phyloP scores from a whole-genome alignment of 116 monocot species.

The Cymodocea nodosa region DNA sequence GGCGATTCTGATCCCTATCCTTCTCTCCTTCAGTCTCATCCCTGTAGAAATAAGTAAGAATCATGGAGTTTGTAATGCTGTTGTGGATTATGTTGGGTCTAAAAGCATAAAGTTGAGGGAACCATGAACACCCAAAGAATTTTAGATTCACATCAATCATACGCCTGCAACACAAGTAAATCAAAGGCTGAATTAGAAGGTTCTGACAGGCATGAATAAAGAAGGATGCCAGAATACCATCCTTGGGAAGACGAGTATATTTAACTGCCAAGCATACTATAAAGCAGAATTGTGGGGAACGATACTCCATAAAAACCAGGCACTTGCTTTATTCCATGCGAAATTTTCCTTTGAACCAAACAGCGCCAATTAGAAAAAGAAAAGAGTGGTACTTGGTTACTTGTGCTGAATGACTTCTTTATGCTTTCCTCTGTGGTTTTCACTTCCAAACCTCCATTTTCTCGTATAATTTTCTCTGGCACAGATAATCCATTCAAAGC shows the following conservation, averaged over 20 bases:
- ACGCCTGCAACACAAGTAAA: conserved; percentile 20
- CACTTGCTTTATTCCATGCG: conserved; percentile 5
- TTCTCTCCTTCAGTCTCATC: background rate
- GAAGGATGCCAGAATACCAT: conserved; percentile 8
- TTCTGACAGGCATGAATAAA: conserved; percentile 34
- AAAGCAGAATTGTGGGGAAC: conserved; percentile 4
- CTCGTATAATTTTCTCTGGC: too few species aligned
- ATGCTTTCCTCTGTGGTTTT: conserved; percentile 6
- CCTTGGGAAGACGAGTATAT: conserved; percentile 21
- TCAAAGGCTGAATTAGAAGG: conserved; percentile 39
- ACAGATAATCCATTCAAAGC: conserved; percentile 8
- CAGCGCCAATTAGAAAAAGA: background rate
- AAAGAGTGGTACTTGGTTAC: conserved; percentile 7
- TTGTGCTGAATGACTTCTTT: conserved; percentile 15
- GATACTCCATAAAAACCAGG: conserved; percentile 6
- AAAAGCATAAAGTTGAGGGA: conserved; percentile 37
- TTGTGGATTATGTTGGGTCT: conserved; percentile 11
- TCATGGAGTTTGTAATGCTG: too few species aligned
- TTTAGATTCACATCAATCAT: conserved; percentile 83
- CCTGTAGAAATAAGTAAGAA: conserved; percentile 7
- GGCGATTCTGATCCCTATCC: background rate
- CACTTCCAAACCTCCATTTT: background rate
- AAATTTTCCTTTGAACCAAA: conserved; percentile 3
- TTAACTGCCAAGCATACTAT: background rate
- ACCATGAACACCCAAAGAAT: conserved; percentile 23